Evolutionary conservation across 2,329 filamentous ascomycete genomes (phyloP).

Genomic region (Coniochaeta hoffmannii): DNA sequence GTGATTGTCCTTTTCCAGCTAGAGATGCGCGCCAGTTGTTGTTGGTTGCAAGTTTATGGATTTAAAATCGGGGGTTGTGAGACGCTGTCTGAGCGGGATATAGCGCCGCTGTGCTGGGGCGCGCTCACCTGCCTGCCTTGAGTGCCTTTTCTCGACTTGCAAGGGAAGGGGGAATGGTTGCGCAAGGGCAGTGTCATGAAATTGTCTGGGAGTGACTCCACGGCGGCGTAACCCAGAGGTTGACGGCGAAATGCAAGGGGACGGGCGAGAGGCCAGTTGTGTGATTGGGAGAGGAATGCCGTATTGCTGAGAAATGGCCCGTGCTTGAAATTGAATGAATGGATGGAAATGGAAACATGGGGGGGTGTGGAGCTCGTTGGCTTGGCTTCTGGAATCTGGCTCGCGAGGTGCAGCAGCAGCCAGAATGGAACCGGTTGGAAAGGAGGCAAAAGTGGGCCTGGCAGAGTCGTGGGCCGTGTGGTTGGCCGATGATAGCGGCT

Average conservation of each 20-base stretch:
- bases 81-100: not conserved
- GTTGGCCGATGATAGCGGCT: not conserved
- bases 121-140: not conserved
- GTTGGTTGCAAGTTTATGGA: conserved; percentile 18
- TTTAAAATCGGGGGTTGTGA: conserved; percentile 11
- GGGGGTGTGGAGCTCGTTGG: not conserved
- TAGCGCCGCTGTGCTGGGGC: not conserved
- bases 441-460: not conserved
- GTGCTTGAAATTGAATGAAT: not conserved
- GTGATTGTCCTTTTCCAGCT: conserved; percentile 8
- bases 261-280: conserved; percentile 4
- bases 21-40: conserved; percentile 9
- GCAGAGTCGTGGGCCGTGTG: not conserved
- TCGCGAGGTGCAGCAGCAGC: not conserved
- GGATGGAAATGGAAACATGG: not conserved
- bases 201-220: conserved; percentile 4
- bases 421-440: conserved; percentile 2
- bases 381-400: conserved; percentile 2
- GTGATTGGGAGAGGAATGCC: not conserved
- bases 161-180: conserved; percentile 10
- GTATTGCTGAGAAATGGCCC: not conserved
- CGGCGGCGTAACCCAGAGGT: not conserved
- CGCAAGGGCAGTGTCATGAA: not conserved
- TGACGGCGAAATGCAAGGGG: conserved; percentile 2
- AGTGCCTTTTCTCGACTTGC: not conserved